A percentile compares a stretch with the other conserved stretches of the same genome.
These are phyloP conservation scores for Phytopythium boreale DNA, from an alignment of 352 stramenopile species.

Conservation along the genomic window DNA sequence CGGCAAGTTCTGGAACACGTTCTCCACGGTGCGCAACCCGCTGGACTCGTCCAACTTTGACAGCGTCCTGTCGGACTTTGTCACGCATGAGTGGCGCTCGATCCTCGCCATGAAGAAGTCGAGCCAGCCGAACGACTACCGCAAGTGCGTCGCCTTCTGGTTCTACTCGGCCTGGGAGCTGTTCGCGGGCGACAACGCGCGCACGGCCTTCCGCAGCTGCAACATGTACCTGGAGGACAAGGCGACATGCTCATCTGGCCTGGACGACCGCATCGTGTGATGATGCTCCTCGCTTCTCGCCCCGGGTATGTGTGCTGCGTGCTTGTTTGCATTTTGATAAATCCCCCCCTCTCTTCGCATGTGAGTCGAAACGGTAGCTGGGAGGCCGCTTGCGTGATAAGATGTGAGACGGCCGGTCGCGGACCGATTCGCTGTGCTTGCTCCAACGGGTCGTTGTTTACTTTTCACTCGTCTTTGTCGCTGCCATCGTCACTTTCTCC, in stretches of 20 bases:
- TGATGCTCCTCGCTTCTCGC: background rate
- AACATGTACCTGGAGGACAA: conserved; percentile 87
- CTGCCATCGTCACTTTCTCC: conserved; percentile 11
- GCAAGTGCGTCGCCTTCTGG: conserved; percentile 86
- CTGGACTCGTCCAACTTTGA: conserved; percentile 73
- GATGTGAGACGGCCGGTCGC: background rate
- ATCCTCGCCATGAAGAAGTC: conserved; percentile 83
- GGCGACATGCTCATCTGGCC: conserved; percentile 23
- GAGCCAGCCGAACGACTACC: conserved; percentile 82
- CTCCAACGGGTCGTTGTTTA: background rate
- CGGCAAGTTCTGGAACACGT: conserved; percentile 83
- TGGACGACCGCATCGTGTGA: conserved; percentile 8
- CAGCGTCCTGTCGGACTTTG: conserved; percentile 63
- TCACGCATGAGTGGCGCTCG: conserved; percentile 68
- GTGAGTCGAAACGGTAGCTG: background rate
- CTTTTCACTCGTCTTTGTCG: conserved; percentile 11
- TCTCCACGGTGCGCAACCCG: conserved; percentile 72
- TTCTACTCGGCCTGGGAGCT: conserved; percentile 86
- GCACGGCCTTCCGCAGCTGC: conserved; percentile 70
- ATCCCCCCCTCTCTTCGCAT: background rate
- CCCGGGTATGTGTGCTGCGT: background rate
- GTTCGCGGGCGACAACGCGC: conserved; percentile 73
- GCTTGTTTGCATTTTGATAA: conserved; percentile 7
- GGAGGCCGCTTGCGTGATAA: background rate
- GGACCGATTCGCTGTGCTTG: background rate